phyloP scores from a whole-genome alignment of 345 rosid species.

The Kernera saxatilis region DNA sequence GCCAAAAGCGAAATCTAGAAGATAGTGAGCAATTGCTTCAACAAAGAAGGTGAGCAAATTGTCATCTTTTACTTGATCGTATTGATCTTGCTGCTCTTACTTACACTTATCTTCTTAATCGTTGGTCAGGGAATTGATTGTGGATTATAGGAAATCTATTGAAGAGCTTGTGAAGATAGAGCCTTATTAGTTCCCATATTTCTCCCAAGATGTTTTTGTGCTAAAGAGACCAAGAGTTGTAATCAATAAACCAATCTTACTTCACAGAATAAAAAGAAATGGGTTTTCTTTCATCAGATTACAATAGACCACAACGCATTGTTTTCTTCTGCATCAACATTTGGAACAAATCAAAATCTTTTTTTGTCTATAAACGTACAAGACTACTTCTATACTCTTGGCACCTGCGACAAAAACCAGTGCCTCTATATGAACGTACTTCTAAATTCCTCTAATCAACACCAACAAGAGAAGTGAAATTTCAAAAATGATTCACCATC shows the following conservation, averaged over 20 bases:
- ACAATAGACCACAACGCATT: background rate
- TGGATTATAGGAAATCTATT: constrained; percentile 53
- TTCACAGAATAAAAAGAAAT: background rate
- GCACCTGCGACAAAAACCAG: constrained; percentile 38
- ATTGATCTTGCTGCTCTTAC: background rate
- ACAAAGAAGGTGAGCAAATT: constrained; percentile 50
- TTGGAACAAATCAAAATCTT: background rate
- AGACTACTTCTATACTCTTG: background rate
- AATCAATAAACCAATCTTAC: background rate
- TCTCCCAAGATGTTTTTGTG: background rate
- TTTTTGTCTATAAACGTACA: background rate
- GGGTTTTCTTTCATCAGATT: background rate
- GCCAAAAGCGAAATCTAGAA: constrained; percentile 69
- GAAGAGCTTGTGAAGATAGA: constrained; percentile 36
- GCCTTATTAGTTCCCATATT: constrained; percentile 8
- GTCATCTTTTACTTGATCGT: background rate
- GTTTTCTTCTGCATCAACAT: background rate
- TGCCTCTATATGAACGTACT: constrained; percentile 34
- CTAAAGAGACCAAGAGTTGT: background rate
- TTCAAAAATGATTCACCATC: background rate
- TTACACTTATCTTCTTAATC: background rate
- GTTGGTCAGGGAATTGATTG: constrained; percentile 56
- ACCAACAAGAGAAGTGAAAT: background rate
- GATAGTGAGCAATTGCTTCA: constrained; percentile 65
- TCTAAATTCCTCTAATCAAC: background rate